Evolutionary conservation across 345 rosid species (phyloP).

Genomic region (Populus ilicifolia): DNA sequence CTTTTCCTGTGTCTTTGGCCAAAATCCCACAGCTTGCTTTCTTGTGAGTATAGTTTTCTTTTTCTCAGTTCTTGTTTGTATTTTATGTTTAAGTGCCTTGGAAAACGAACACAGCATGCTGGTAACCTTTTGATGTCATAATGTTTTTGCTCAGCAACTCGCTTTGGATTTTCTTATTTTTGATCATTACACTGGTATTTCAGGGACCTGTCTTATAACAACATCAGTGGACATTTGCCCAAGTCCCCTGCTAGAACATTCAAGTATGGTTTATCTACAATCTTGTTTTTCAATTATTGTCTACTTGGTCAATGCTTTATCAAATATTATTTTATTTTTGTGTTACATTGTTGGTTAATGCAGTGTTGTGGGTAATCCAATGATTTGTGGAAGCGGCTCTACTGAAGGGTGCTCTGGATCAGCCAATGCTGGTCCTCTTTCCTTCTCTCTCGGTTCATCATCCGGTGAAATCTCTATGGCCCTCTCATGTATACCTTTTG

Average conservation of each 20-base stretch:
- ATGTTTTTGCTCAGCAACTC: constrained; percentile 2
- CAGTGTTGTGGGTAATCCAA: constrained; percentile 77
- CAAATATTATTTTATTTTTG: neutral
- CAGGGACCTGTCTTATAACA: constrained; percentile 94
- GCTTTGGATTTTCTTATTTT: constrained; percentile 8
- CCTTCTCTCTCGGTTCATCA: constrained; percentile 50
- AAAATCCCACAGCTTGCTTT: constrained; percentile 70
- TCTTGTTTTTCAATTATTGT: neutral
- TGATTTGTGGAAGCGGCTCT: constrained; percentile 63
- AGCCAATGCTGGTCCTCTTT: constrained; percentile 42
- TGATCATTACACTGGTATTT: constrained; percentile 19
- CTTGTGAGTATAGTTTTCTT: constrained; percentile 57
- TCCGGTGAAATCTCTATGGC: constrained; percentile 34
- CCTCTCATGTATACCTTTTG: neutral
- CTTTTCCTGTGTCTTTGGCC: constrained; percentile 68
- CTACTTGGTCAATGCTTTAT: constrained; percentile 3
- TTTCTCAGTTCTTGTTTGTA: constrained; percentile 9
- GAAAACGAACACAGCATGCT: constrained; percentile 9
- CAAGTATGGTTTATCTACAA: constrained; percentile 44
- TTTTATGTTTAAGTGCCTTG: constrained; percentile 17
- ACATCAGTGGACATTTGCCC: constrained; percentile 84
- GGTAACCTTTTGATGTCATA: neutral
- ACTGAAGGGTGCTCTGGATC: constrained; percentile 62
- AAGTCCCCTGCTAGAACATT: constrained; percentile 72
- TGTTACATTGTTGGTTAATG: constrained; percentile 24